Conservation (phyloP, 1,284 basidiomycete genomes). For the Leccinum ponderosum region DNA sequence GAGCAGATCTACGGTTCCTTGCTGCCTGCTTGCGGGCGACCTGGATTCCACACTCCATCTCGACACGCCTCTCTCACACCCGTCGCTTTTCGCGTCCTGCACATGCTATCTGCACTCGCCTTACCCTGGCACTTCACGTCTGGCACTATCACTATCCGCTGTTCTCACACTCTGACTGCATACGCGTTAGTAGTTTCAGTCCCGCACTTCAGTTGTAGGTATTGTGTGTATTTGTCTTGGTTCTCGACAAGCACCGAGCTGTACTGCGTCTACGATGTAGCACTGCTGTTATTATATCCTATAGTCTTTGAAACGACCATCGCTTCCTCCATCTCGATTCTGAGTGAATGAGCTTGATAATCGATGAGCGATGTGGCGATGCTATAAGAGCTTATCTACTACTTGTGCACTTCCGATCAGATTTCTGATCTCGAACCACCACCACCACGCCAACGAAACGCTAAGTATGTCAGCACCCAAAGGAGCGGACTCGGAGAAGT, state of each 20-base stretch:
- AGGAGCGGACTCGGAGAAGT: conserved; percentile 16
- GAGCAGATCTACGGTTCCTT: conserved; percentile 9
- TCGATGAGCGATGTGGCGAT: conserved; percentile 7
- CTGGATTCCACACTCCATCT: conserved; percentile 10
- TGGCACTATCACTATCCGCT: conserved; percentile 27
- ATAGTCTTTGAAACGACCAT: conserved; percentile 23
- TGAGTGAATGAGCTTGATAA: conserved; percentile 4
- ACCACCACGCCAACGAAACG: conserved; percentile 9
- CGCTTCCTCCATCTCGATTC: conserved; percentile 5
- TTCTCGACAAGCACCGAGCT: conserved; percentile 29
- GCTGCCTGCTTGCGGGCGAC: conserved; percentile 28
- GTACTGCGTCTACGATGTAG: conserved; percentile 36
- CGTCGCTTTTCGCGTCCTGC: conserved; percentile 4
- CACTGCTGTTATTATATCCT: conserved; percentile 28
- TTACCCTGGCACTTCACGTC: conserved; percentile 23
- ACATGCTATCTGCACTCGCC: conserved; percentile 17
- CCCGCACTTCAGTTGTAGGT: conserved; percentile 31
- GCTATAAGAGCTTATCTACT: not conserved
- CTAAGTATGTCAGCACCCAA: conserved; percentile 20
- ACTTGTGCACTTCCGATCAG: not conserved
- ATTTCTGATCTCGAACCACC: conserved; percentile 10
- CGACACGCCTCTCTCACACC: conserved; percentile 3
- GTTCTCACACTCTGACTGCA: conserved; percentile 23
- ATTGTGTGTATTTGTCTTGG: conserved; percentile 32
- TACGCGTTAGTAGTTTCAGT: conserved; percentile 27